Percentiles rank a stretch among this genome's conserved stretches.
These are phyloP conservation scores for Hyphopichia wangnamkhiaoensis DNA, from an alignment of 1,139 yeast genomes.

Conservation along the genomic window DNA sequence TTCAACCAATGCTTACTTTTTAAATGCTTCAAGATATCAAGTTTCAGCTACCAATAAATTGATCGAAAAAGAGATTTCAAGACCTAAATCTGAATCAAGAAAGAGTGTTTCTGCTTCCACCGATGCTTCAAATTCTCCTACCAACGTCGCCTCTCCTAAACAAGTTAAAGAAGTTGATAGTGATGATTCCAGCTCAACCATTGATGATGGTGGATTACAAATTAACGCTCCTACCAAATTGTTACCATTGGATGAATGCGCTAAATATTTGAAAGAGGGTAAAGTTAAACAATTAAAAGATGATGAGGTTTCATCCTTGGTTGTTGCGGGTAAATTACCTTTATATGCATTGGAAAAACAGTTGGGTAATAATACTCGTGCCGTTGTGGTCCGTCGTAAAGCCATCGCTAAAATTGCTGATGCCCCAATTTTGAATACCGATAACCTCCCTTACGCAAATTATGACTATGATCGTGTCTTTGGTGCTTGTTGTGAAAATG, in stretches of 20 bases:
- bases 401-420: conserved; percentile 82
- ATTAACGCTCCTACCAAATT: conserved; percentile 23
- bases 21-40: conserved; percentile 73
- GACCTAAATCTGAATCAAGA: conserved; percentile 19
- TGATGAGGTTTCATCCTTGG: conserved; percentile 73
- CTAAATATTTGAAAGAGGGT: conserved; percentile 68
- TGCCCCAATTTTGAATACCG: conserved; percentile 75
- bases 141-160: conserved; percentile 1
- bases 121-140: too few species aligned
- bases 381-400: conserved; percentile 88
- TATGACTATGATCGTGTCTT: conserved; percentile 95
- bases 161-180: conserved; percentile 9
- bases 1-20: conserved; percentile 78
- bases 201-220: conserved; percentile 22
- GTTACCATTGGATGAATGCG: conserved; percentile 62
- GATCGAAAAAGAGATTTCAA: conserved; percentile 41
- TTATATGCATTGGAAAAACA: conserved; percentile 93
- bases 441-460: conserved; percentile 72
- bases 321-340: conserved; percentile 78
- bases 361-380: conserved; percentile 82
- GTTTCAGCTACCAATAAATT: conserved; percentile 43
- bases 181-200: conserved; percentile 11
- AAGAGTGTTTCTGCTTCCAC: conserved; percentile 2
- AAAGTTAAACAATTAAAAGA: conserved; percentile 64
- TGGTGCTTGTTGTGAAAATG: conserved; percentile 99